Evolutionary conservation across 2,329 filamentous ascomycete species (phyloP).

Genomic region (Scedosporium dehoogii): DNA sequence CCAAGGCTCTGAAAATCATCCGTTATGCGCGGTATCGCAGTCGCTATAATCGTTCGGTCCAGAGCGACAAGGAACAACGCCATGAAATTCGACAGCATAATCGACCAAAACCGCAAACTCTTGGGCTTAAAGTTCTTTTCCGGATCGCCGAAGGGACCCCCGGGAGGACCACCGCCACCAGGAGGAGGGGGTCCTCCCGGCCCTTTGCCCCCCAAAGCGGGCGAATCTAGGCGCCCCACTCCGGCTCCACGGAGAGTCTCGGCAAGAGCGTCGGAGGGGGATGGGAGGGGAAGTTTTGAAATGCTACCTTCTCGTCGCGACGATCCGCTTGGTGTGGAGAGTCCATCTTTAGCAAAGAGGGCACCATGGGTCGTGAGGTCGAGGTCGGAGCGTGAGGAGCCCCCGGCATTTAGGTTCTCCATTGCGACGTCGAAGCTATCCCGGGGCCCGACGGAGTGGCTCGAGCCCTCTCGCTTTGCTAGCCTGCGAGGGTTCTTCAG

Average conservation of each 20-base stretch:
- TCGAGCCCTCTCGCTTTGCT: not conserved
- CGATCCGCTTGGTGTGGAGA: not conserved
- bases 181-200: not conserved
- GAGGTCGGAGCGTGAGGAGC: not conserved
- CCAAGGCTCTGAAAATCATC: constrained; percentile 41
- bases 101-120: constrained; percentile 45
- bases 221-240: not conserved
- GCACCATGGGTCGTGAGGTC: not conserved
- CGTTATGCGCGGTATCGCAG: constrained; percentile 40
- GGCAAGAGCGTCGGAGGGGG: not conserved
- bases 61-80: constrained; percentile 49
- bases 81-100: constrained; percentile 42
- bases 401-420: not conserved
- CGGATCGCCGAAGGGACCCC: not conserved
- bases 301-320: not conserved
- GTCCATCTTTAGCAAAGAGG: not conserved
- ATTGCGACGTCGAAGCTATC: not conserved
- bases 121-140: constrained; percentile 39
- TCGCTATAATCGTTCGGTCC: constrained; percentile 42
- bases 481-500: not conserved
- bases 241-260: not conserved
- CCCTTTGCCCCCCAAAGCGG: not conserved
- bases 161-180: not conserved
- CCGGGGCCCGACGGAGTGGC: not conserved
- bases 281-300: not conserved